A percentile compares a stretch with the other conserved stretches of the same genome.
phyloP scores from a whole-genome alignment of 2,329 filamentous ascomycete species.

The Sphaceloma murrayae region DNA sequence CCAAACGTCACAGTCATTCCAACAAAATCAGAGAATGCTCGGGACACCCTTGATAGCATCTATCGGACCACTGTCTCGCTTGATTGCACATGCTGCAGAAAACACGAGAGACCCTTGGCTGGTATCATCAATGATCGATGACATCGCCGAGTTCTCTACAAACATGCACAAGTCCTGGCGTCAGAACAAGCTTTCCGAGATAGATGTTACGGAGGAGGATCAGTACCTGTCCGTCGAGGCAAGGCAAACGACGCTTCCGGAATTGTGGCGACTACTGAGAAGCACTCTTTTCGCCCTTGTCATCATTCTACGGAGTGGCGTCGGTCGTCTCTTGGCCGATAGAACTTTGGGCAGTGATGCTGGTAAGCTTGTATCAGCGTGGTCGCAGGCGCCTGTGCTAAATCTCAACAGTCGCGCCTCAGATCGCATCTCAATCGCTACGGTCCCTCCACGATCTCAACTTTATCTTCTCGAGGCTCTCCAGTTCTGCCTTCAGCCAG shows the following conservation, averaged over 20 bases:
- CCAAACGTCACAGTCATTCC: constrained; percentile 48
- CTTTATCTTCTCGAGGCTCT: constrained; percentile 69
- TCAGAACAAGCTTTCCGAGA: constrained; percentile 59
- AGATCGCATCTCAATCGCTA: constrained; percentile 60
- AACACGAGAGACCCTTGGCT: constrained; percentile 44
- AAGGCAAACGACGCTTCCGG: constrained; percentile 55
- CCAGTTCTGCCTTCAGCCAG: constrained; percentile 66
- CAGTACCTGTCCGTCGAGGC: constrained; percentile 56
- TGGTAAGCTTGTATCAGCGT: constrained; percentile 32
- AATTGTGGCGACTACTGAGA: constrained; percentile 65
- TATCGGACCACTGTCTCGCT: constrained; percentile 56
- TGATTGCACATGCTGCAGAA: constrained; percentile 56
- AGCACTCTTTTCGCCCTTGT: constrained; percentile 67
- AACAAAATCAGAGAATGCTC: constrained; percentile 49
- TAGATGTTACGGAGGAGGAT: constrained; percentile 60
- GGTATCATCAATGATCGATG: constrained; percentile 48
- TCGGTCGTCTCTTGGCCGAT: constrained; percentile 56
- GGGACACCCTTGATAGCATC: constrained; percentile 53
- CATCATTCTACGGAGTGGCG: constrained; percentile 62
- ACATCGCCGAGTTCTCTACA: constrained; percentile 56
- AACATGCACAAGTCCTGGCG: constrained; percentile 64
- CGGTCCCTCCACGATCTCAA: constrained; percentile 66
- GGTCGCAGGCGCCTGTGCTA: neutral
- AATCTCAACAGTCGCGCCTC: constrained; percentile 44
- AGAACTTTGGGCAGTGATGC: constrained; percentile 43